Evolutionary conservation across 2,329 filamentous ascomycete genomes (phyloP).

Genomic region (Aspergillus viridinutans): DNA sequence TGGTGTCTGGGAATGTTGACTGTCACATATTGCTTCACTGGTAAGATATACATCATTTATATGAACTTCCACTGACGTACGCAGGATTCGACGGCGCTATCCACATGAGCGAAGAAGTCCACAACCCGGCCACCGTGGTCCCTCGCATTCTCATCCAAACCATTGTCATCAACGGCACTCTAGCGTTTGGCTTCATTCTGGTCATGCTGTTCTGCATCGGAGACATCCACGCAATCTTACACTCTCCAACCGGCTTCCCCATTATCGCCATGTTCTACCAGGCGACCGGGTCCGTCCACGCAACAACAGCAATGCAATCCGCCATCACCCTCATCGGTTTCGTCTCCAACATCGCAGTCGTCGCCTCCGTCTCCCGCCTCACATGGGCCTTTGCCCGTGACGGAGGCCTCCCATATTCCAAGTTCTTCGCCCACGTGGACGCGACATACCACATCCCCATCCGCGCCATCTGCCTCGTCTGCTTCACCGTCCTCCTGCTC

Average conservation of each 20-base stretch:
- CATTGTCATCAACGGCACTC: slow-evolving; percentile 39
- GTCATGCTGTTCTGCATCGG: slow-evolving; percentile 45
- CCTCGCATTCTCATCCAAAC: slow-evolving; percentile 45
- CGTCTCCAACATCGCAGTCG: slow-evolving; percentile 37
- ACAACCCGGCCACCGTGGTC: slow-evolving; percentile 43
- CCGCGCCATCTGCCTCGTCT: slow-evolving; percentile 34
- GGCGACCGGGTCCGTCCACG: slow-evolving; percentile 38
- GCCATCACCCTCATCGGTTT: slow-evolving; percentile 33
- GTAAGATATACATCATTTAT: slow-evolving; percentile 1
- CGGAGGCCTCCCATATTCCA: slow-evolving; percentile 38
- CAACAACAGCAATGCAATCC: slow-evolving; percentile 36
- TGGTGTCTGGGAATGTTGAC: slow-evolving; percentile 39
- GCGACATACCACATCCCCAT: slow-evolving; percentile 31
- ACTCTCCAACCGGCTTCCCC: slow-evolving; percentile 27
- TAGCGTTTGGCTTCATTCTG: slow-evolving; percentile 41
- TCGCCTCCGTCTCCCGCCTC: slow-evolving; percentile 47
- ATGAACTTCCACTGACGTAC: neutral
- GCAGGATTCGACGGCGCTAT: slow-evolving; percentile 47
- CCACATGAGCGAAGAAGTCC: slow-evolving; percentile 47
- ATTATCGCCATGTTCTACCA: slow-evolving; percentile 43
- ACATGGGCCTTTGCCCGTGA: slow-evolving; percentile 50
- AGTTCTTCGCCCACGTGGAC: slow-evolving; percentile 26
- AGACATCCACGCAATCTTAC: slow-evolving; percentile 30
- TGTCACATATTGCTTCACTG: slow-evolving; percentile 22
- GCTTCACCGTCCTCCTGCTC: slow-evolving; percentile 29